These are phyloP conservation scores for Trypanosoma rangeli DNA, from an alignment of 208 protist genomes.

Conservation along the genomic window DNA sequence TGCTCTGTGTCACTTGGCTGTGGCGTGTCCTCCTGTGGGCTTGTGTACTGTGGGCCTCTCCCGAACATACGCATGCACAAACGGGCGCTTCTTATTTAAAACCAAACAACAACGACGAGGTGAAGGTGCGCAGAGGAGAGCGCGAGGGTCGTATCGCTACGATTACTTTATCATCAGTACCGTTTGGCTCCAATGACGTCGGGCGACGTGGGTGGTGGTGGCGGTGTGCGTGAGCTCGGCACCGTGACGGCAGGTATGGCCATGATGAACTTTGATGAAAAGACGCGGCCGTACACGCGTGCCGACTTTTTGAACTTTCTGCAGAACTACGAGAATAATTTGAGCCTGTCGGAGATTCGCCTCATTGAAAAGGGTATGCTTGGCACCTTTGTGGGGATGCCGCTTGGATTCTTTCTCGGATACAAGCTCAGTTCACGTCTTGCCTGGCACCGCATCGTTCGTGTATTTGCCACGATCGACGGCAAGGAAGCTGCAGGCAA, in stretches of 20 bases:
- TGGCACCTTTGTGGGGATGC: slow-evolving; percentile 66
- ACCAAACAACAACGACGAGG: not conserved
- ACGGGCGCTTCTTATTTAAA: not conserved
- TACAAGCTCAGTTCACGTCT: slow-evolving; percentile 62
- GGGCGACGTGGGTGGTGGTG: slow-evolving; percentile 31
- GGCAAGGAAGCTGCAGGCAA: slow-evolving; percentile 15
- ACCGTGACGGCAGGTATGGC: slow-evolving; percentile 87
- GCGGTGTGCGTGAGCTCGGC: slow-evolving; percentile 73
- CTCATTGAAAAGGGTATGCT: slow-evolving; percentile 72
- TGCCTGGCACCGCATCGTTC: slow-evolving; percentile 66
- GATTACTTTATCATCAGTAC: not conserved
- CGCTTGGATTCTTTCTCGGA: slow-evolving; percentile 44
- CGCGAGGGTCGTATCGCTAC: not conserved
- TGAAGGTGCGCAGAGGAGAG: not conserved
- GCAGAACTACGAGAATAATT: slow-evolving; percentile 67
- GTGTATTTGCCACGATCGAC: slow-evolving; percentile 38
- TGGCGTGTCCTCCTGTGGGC: not conserved
- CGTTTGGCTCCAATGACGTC: not conserved
- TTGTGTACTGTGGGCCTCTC: not conserved
- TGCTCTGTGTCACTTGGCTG: not conserved
- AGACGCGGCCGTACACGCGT: slow-evolving; percentile 85
- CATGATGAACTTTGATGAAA: slow-evolving; percentile 83
- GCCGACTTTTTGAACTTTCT: slow-evolving; percentile 72
- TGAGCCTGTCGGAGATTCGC: slow-evolving; percentile 60
- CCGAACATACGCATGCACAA: not conserved